Evolutionary conservation across 1,284 basidiomycete species (phyloP).

Genomic region (Ustilago sp.): DNA sequence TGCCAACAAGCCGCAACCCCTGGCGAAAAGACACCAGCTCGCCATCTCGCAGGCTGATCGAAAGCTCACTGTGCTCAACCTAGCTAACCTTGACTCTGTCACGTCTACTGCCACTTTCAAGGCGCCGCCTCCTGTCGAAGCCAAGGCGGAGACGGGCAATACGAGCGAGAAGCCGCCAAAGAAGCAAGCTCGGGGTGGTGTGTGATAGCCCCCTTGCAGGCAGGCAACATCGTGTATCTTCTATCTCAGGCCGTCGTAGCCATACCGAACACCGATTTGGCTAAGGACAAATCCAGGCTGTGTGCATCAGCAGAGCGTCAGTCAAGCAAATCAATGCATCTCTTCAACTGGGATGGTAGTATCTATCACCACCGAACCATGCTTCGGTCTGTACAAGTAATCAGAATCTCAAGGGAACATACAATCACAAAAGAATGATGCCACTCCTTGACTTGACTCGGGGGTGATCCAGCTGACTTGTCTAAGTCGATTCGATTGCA

Average conservation of each 20-base stretch:
- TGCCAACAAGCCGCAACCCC: conserved; percentile 13
- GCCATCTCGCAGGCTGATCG: conserved; percentile 64
- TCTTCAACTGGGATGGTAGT: not conserved
- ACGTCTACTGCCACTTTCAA: conserved; percentile 29
- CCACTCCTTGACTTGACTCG: not conserved
- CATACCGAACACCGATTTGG: no score
- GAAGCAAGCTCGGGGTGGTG: conserved; percentile 41
- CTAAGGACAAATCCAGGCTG: no score
- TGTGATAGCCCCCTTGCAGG: conserved; percentile 8
- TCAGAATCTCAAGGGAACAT: not conserved
- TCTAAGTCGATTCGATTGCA: not conserved
- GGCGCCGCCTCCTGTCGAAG: conserved; percentile 21
- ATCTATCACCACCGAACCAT: not conserved
- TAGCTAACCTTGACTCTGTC: conserved; percentile 43
- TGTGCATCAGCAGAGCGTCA: no score
- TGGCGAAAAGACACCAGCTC: conserved; percentile 52
- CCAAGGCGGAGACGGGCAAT: conserved; percentile 25
- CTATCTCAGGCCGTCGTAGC: no score
- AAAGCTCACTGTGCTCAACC: conserved; percentile 60
- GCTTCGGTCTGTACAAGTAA: conserved; percentile 2
- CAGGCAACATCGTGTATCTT: no score
- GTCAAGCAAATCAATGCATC: not conserved
- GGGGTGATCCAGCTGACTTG: not conserved
- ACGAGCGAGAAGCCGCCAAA: conserved; percentile 39
- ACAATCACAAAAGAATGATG: conserved; percentile 1